Evolutionary conservation across 352 stramenopile species (phyloP), one percentile per base, ranked within the genome.

Genomic region (Globisporangium splendens): DNA sequence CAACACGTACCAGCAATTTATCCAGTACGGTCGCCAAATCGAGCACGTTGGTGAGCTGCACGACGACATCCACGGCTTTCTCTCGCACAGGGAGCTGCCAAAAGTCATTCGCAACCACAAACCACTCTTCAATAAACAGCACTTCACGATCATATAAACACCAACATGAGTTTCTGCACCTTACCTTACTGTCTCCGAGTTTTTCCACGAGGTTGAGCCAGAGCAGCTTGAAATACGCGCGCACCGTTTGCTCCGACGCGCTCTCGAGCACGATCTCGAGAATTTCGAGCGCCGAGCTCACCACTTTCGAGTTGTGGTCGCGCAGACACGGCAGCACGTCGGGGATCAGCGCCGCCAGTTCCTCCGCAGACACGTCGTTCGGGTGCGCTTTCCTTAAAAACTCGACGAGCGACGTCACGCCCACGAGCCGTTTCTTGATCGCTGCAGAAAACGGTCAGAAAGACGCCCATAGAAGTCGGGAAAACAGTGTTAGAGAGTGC

Each of bases 261-360:
- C 65, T 72, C 20, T 60, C 46, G 21, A 93, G 59, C 56, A 91
- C 22, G 22, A 87, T 46, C 33, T 81, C 73, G 21, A 91, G 63
- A 28, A 86, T 83, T 52, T 89, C 73, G 55, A 95, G 73, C 53
- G 81, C 74, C 2, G 73, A 73, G 20, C 78, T 60, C 22, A 83
- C 72, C 31, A 95, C 77, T 62, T 95, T 95, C 28, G 83, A 86
- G 70, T 95, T 95, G 70, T 93, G 78, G 59, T 93, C 86, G 46
- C 77, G 70, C 53, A 95, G 67, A 64, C 82, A 92, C n/a, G 72
- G 70, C 53, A 91, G 54, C 1, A 91, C 70, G 28, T 81, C 72
- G 20, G 79, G 62, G 0, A 93, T 55, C 7, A 93, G 56, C 22
- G 63, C 48, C 38, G 68, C 59, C n/a, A 85, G 75, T 21, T 66